Evolutionary conservation across 768 basidiomycete genomes (phyloP).

Genomic region (Hygrocybe punicea): DNA sequence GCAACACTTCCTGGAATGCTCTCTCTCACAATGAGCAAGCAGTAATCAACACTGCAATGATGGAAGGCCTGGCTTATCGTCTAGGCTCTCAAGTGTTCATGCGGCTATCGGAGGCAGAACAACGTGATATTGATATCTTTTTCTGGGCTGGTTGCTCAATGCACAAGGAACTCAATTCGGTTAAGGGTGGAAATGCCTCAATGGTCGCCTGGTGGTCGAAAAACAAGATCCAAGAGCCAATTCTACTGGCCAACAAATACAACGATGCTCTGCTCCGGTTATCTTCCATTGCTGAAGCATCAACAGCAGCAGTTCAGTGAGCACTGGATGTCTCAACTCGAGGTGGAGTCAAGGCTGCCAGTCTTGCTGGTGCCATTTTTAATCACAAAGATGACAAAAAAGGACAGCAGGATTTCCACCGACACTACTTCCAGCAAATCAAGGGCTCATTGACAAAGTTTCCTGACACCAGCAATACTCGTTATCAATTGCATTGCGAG

Average conservation of each 20-base stretch:
- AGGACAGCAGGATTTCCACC: background rate
- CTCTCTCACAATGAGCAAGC: conserved; percentile 20
- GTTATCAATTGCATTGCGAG: conserved; percentile 31
- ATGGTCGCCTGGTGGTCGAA: conserved; percentile 17
- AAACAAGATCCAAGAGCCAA: conserved; percentile 5
- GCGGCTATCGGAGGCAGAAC: conserved; percentile 15
- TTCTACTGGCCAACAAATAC: background rate
- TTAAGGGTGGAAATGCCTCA: conserved; percentile 28
- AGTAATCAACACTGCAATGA: conserved; percentile 13
- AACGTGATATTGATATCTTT: conserved; percentile 22
- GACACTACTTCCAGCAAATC: conserved; percentile 19
- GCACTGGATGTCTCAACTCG: conserved; percentile 20
- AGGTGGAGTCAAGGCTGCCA: conserved; percentile 23
- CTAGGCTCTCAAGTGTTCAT: conserved; percentile 25
- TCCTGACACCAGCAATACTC: conserved; percentile 37
- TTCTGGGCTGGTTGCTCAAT: conserved; percentile 38
- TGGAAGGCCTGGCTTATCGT: conserved; percentile 12
- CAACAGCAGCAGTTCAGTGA: conserved; percentile 18
- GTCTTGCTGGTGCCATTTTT: conserved; percentile 31
- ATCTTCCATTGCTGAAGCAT: conserved; percentile 7
- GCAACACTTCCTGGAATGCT: conserved; percentile 21
- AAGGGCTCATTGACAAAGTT: conserved; percentile 23
- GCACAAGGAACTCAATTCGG: conserved; percentile 38
- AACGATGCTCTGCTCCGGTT: too few species aligned
- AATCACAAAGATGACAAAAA: background rate